Percentiles rank a stretch among this genome's conserved stretches.
phyloP scores from a whole-genome alignment of 495 filamentous ascomycete genomes.

The Lindgomyces ingoldianus region DNA sequence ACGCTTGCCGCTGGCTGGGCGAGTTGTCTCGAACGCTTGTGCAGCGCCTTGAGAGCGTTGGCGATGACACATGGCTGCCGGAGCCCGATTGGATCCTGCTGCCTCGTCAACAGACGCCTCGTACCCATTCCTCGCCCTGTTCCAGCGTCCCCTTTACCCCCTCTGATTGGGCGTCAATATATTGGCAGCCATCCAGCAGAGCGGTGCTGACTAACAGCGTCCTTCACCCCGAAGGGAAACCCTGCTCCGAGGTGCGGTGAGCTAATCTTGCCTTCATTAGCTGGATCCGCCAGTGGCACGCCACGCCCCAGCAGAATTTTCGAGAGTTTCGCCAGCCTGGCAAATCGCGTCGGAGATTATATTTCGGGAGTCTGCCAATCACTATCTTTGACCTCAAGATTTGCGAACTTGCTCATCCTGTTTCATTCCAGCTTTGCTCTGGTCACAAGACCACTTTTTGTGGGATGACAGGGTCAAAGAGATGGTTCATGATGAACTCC shows the following conservation, averaged over 20 bases:
- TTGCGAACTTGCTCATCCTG: constrained; percentile 15
- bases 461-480: not conserved
- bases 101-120: not conserved
- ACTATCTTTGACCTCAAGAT: constrained; percentile 3
- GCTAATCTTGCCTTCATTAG: not conserved
- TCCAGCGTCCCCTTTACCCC: not conserved
- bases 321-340: constrained; percentile 24
- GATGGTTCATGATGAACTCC: not conserved
- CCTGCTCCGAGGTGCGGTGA: not conserved
- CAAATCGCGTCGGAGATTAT: constrained; percentile 37
- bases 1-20: constrained; percentile 19
- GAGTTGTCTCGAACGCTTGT: constrained; percentile 26
- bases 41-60: constrained; percentile 17
- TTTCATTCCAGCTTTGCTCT: constrained; percentile 5
- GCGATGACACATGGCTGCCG: constrained; percentile 28
- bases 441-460: constrained; percentile 16
- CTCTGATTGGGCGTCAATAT: not conserved
- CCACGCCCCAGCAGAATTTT: constrained; percentile 20
- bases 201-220: constrained; percentile 7
- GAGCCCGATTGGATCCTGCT: constrained; percentile 1
- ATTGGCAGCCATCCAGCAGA: not conserved
- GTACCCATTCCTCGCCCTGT: constrained; percentile 1
- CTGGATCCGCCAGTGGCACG: constrained; percentile 17
- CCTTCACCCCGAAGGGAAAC: not conserved
- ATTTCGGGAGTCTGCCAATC: constrained; percentile 27